These are phyloP conservation scores for Pascua sp. DNA, from an alignment of 1,284 basidiomycete species.

Conservation along the genomic window DNA sequence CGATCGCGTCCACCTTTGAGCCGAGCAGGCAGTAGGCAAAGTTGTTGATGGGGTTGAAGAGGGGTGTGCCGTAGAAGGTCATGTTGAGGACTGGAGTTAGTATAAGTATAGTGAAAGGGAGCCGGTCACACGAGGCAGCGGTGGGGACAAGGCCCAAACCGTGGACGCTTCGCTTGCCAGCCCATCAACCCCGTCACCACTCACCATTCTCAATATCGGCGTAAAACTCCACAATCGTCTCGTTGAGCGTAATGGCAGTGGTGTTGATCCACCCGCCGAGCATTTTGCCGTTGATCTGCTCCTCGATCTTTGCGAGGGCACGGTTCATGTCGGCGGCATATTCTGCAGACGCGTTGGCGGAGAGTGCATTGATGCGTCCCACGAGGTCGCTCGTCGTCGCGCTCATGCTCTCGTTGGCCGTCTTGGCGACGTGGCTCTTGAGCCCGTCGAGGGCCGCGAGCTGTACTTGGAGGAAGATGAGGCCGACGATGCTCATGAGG, in stretches of 20 bases:
- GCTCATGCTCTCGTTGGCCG: conserved; percentile 59
- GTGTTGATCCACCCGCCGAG: conserved; percentile 86
- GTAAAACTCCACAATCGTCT: conserved; percentile 53
- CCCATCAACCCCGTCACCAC: too few relatives aligned
- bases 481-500: conserved; percentile 81
- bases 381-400: conserved; percentile 70
- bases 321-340: conserved; percentile 75
- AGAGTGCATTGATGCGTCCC: conserved; percentile 71
- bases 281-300: conserved; percentile 73
- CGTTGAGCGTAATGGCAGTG: conserved; percentile 83
- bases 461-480: conserved; percentile 85
- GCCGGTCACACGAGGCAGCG: too few relatives aligned
- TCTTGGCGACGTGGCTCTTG: conserved; percentile 60
- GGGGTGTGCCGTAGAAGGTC: conserved; percentile 76
- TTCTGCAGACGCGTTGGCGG: conserved; percentile 68
- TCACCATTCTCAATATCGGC: conserved; percentile 47
- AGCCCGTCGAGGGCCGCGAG: conserved; percentile 70
- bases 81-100: conserved; percentile 54
- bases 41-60: conserved; percentile 74
- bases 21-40: conserved; percentile 88
- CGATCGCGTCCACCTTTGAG: conserved; percentile 78
- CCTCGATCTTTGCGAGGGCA: conserved; percentile 66
- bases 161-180: too few relatives aligned
- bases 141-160: too few relatives aligned
- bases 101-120: background rate